Evolutionary conservation across 2,329 filamentous ascomycete species (phyloP).

Genomic region (Plenodomus tracheiphilus): DNA sequence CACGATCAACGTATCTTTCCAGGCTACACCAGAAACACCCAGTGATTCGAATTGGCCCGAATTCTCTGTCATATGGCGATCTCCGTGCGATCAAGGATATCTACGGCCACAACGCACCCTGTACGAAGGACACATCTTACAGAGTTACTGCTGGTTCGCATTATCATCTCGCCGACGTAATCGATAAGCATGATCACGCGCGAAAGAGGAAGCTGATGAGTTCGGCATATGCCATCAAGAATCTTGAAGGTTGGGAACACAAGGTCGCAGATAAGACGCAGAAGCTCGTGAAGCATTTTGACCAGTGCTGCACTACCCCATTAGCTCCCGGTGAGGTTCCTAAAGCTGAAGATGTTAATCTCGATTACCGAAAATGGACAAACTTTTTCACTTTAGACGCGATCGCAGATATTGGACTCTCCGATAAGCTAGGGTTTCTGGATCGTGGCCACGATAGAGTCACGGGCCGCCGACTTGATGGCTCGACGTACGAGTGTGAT

Average conservation of each 20-base stretch:
- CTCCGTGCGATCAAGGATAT: constrained; percentile 52
- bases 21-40: constrained; percentile 54
- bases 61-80: constrained; percentile 37
- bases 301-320: constrained; percentile 48
- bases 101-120: constrained; percentile 56
- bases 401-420: constrained; percentile 60
- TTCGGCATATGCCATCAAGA: no score
- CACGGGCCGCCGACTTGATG: constrained; percentile 51
- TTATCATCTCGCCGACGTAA: constrained; percentile 57
- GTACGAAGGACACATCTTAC: constrained; percentile 56
- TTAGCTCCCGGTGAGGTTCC: constrained; percentile 26
- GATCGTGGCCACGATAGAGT: constrained; percentile 54
- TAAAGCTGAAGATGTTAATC: constrained; percentile 47
- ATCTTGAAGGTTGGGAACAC: constrained; percentile 59
- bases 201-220: no score
- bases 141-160: constrained; percentile 52
- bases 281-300: constrained; percentile 51
- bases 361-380: constrained; percentile 57
- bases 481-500: constrained; percentile 50
- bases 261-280: constrained; percentile 58
- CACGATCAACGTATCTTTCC: constrained; percentile 49
- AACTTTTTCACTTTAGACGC: constrained; percentile 63
- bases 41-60: constrained; percentile 43
- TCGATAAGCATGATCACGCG: constrained; percentile 57
- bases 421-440: constrained; percentile 56